These are phyloP conservation scores for Fusarium avenaceum DNA, from an alignment of 2,329 filamentous ascomycete genomes.

Conservation along the genomic window DNA sequence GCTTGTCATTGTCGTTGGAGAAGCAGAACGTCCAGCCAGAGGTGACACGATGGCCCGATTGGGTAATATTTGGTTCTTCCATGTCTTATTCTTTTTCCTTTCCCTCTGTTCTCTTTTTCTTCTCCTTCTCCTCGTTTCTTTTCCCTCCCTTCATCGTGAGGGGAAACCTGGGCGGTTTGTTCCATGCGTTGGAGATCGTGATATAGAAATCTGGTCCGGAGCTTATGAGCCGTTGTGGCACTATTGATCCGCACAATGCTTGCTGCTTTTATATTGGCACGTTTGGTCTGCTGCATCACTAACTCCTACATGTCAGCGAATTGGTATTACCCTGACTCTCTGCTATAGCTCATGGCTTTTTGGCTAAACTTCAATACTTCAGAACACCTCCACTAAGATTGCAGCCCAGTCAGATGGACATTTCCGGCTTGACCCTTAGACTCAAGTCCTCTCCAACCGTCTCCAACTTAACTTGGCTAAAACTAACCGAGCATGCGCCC, in stretches of 20 bases:
- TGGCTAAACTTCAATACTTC: not conserved
- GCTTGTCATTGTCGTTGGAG: conserved; percentile 41
- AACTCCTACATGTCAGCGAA: not conserved
- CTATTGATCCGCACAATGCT: conserved; percentile 15
- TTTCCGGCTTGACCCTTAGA: conserved; percentile 6
- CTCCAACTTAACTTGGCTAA: conserved; percentile 15
- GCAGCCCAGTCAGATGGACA: conserved; percentile 12
- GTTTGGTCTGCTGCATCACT: not conserved
- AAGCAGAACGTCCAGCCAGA: conserved; percentile 41
- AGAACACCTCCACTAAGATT: not conserved
- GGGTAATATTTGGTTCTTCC: conserved; percentile 46
- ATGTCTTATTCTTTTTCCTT: conserved; percentile 15
- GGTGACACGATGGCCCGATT: conserved; percentile 45
- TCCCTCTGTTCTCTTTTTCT: conserved; percentile 1
- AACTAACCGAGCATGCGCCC: not conserved
- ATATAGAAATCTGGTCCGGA: conserved; percentile 15
- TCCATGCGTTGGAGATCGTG: conserved; percentile 27
- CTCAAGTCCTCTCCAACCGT: conserved; percentile 20
- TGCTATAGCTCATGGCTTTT: conserved; percentile 3
- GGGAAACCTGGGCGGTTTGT: conserved; percentile 19
- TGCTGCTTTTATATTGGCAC: not conserved
- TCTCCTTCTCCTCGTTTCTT: not conserved
- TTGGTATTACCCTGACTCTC: conserved; percentile 6
- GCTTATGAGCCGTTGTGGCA: conserved; percentile 24
- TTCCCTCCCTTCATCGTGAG: conserved; percentile 20